Evolutionary conservation across 345 rosid genomes (phyloP).

Genomic region (Murraya paniculata): DNA sequence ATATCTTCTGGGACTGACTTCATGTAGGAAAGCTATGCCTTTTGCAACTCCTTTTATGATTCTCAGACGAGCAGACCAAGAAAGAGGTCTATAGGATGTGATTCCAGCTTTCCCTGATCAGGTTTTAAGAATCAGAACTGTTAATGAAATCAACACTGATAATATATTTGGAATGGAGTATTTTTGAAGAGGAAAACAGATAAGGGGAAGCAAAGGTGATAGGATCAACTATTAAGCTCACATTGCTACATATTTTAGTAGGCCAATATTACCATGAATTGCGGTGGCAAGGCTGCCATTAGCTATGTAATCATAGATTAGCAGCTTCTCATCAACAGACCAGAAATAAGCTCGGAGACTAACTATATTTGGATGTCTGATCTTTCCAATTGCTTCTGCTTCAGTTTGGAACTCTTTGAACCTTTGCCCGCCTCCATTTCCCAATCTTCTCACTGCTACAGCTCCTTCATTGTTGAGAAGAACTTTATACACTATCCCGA

Average conservation of each 20-base stretch:
- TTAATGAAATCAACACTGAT: not conserved
- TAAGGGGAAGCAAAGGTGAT: not conserved
- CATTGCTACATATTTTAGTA: not conserved
- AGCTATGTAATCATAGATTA: conserved; percentile 77
- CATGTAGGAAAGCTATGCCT: conserved; percentile 75
- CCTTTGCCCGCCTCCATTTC: conserved; percentile 66
- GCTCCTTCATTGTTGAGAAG: conserved; percentile 67
- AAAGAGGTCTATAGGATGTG: conserved; percentile 48
- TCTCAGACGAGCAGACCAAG: conserved; percentile 63
- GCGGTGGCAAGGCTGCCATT: conserved; percentile 74
- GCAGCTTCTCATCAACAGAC: conserved; percentile 82
- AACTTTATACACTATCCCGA: conserved; percentile 81
- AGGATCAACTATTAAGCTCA: not conserved
- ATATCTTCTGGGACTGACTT: conserved; percentile 67
- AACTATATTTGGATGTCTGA: conserved; percentile 76
- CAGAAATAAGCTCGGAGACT: conserved; percentile 88
- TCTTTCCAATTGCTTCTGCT: conserved; percentile 82
- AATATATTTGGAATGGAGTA: not conserved
- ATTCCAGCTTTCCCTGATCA: conserved; percentile 62
- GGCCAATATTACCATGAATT: conserved; percentile 56
- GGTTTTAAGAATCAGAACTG: not conserved
- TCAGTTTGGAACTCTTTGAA: conserved; percentile 82
- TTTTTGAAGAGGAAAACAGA: not conserved
- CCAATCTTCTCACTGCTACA: conserved; percentile 78
- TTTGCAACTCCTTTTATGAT: conserved; percentile 76